Conservation (phyloP, 2,329 filamentous ascomycete species). For the Rugonectria rugulosa region DNA sequence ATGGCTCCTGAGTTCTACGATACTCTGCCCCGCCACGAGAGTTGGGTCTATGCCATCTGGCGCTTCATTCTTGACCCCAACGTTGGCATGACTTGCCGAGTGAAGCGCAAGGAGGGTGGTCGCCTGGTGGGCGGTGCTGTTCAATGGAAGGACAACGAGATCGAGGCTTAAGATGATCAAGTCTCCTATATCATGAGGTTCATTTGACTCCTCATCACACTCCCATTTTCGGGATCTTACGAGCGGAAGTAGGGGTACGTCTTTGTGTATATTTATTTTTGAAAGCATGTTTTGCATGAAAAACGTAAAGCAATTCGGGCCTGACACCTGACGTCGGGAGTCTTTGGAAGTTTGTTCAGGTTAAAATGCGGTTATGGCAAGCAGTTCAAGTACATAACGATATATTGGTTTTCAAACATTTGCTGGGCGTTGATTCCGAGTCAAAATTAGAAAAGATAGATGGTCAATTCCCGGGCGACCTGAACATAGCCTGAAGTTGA, state of each 20-base stretch:
- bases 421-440: slow-evolving; percentile 15
- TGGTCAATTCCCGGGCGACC: slow-evolving; percentile 11
- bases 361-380: not conserved
- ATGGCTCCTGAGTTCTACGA: slow-evolving; percentile 93
- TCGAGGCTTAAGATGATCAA: slow-evolving; percentile 62
- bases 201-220: not conserved
- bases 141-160: slow-evolving; percentile 72
- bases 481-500: slow-evolving; percentile 24
- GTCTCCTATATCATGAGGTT: not conserved
- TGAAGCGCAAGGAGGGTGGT: slow-evolving; percentile 87
- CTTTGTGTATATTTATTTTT: slow-evolving; percentile 11
- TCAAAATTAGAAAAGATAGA: slow-evolving; percentile 15
- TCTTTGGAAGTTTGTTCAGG: not conserved
- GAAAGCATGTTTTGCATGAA: slow-evolving; percentile 8
- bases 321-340: no score
- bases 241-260: slow-evolving; percentile 1
- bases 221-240: slow-evolving; percentile 1
- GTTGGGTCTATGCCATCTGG: slow-evolving; percentile 94
- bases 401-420: slow-evolving; percentile 8
- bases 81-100: slow-evolving; percentile 88
- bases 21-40: slow-evolving; percentile 83
- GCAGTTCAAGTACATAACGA: slow-evolving; percentile 4
- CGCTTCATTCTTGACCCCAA: slow-evolving; percentile 91
- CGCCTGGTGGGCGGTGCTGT: slow-evolving; percentile 61
- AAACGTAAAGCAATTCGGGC: slow-evolving; percentile 13